phyloP scores from a whole-genome alignment of 2,329 filamentous ascomycete species.

The Xylaria sp. region DNA sequence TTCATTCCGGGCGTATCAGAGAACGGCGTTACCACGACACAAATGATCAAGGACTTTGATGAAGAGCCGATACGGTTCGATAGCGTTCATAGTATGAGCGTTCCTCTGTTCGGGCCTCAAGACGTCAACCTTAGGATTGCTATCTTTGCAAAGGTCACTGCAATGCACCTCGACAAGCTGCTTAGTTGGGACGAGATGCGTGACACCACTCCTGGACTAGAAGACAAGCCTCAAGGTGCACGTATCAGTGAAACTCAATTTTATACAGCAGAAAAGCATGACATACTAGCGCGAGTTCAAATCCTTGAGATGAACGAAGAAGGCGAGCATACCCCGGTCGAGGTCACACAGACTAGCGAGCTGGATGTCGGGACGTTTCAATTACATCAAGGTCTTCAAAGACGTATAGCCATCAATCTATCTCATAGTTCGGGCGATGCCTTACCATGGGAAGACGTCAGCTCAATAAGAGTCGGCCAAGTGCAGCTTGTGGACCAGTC shows the following conservation, averaged over 20 bases:
- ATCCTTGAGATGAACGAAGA: constrained; percentile 92
- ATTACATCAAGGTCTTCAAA: constrained; percentile 92
- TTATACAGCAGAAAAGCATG: constrained; percentile 91
- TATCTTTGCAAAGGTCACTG: constrained; percentile 89
- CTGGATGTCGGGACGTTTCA: constrained; percentile 93
- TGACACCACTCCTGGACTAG: constrained; percentile 73
- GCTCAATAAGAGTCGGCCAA: constrained; percentile 79
- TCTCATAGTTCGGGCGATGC: constrained; percentile 90
- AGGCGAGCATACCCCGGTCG: constrained; percentile 90
- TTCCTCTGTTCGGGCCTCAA: constrained; percentile 80
- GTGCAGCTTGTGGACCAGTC: constrained; percentile 86
- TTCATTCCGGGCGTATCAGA: constrained; percentile 92
- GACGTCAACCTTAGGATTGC: constrained; percentile 84
- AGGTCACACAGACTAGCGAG: constrained; percentile 87
- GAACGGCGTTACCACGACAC: constrained; percentile 92
- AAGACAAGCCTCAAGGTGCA: constrained; percentile 66
- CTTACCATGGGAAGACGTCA: constrained; percentile 88
- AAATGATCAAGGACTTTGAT: constrained; percentile 94
- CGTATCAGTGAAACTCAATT: constrained; percentile 93
- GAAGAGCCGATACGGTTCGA: constrained; percentile 93
- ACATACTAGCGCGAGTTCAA: constrained; percentile 88
- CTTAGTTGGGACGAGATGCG: constrained; percentile 99
- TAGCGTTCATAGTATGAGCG: constrained; percentile 97
- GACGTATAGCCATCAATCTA: constrained; percentile 87
- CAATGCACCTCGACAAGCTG: constrained; percentile 96